Percentiles rank a stretch among this genome's conserved stretches.
Conservation (phyloP, 169 alveolate genomes). For the Theileria annulata region DNA sequence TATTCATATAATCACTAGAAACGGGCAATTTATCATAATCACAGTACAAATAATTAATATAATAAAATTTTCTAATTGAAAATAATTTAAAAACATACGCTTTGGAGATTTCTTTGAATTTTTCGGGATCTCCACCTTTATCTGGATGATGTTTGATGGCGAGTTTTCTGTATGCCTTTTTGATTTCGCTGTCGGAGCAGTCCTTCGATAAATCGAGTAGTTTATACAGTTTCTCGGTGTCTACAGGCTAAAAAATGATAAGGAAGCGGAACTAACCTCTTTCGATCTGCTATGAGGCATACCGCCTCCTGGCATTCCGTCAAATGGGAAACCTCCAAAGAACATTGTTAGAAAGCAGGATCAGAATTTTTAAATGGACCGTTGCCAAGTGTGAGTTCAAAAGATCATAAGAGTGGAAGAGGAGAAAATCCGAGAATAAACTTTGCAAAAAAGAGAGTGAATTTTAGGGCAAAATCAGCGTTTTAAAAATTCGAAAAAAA, state of each 20-base stretch:
- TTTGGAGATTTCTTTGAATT: constrained; percentile 92
- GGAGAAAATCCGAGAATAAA: background rate
- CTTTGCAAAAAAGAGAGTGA: background rate
- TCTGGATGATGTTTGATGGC: constrained; percentile 98
- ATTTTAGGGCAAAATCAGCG: background rate
- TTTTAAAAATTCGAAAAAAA: background rate
- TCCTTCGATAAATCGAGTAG: constrained; percentile 81
- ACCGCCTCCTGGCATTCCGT: constrained; percentile 70
- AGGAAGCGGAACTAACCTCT: constrained; percentile 35
- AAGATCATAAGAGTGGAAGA: background rate
- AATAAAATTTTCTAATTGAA: constrained; percentile 55
- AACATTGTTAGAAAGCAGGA: constrained; percentile 35
- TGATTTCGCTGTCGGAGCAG: constrained; percentile 88
- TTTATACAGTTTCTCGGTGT: constrained; percentile 85
- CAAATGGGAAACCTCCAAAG: constrained; percentile 67
- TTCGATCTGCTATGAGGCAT: constrained; percentile 66
- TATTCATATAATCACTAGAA: background rate
- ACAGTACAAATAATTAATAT: no score
- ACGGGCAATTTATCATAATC: no score
- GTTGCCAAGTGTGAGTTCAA: background rate
- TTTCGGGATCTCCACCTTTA: constrained; percentile 98
- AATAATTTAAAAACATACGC: constrained; percentile 85
- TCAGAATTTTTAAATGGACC: background rate
- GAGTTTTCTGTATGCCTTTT: constrained; percentile 92
- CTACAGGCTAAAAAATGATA: constrained; percentile 66